Evolutionary conservation across 331 rosid species (phyloP).

Genomic region (Acacia pycnantha): DNA sequence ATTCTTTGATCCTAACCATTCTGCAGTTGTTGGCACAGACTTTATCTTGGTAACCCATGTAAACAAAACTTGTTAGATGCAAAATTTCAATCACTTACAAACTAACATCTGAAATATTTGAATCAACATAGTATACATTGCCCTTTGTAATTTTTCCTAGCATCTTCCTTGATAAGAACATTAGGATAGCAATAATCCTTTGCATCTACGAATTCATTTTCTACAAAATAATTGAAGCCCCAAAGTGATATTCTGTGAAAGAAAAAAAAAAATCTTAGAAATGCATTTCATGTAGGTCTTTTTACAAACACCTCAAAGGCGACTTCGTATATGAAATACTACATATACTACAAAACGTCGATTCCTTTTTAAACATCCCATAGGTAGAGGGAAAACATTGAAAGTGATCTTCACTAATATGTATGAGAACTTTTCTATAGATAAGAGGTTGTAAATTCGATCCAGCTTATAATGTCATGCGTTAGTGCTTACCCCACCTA

Average conservation of each 20-base stretch:
- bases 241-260: not conserved
- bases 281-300: constrained; percentile 12
- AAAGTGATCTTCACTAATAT: no score
- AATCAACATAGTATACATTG: not conserved
- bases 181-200: not conserved
- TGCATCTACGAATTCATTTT: not conserved
- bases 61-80: not conserved
- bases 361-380: no score
- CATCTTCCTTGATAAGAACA: not conserved
- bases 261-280: not conserved
- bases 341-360: no score
- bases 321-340: no score
- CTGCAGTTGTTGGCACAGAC: not conserved
- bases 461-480: no score
- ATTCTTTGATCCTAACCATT: not conserved
- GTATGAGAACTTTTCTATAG: no score
- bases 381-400: no score
- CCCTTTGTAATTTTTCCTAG: not conserved
- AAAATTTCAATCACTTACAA: not conserved
- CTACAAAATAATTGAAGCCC: not conserved
- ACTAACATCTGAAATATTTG: not conserved
- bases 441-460: no score
- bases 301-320: constrained; percentile 36
- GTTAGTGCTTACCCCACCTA: no score
- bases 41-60: not conserved